Conservation (phyloP, 192 early-diverging fungal genomes). For the Thoreauomyces humboldtii region DNA sequence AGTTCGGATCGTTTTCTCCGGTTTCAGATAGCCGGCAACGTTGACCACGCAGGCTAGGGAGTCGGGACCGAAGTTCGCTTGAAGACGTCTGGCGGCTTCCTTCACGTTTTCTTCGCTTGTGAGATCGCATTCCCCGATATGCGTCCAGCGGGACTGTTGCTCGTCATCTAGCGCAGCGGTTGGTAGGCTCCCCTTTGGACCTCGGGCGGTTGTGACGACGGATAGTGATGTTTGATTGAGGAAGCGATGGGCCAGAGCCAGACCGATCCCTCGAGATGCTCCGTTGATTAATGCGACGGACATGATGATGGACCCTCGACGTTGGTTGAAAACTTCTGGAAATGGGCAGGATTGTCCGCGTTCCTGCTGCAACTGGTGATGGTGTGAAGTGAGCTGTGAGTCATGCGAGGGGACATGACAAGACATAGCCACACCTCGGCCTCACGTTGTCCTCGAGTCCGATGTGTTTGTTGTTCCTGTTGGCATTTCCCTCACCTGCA, state of each 20-base stretch:
- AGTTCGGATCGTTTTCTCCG: constrained; percentile 30
- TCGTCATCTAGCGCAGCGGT: background rate
- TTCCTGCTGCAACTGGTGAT: too few species aligned
- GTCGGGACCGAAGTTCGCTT: background rate
- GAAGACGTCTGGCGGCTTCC: background rate
- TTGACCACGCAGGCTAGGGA: constrained; percentile 6
- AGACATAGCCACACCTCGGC: too few species aligned
- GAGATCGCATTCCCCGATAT: constrained; percentile 10
- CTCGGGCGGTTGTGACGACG: constrained; percentile 20
- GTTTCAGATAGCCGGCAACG: constrained; percentile 20
- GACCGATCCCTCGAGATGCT: constrained; percentile 26
- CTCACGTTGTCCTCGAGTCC: too few species aligned
- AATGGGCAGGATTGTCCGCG: too few species aligned
- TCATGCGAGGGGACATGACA: too few species aligned
- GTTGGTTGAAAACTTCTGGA: too few species aligned
- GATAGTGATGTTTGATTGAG: background rate
- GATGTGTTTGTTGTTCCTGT: too few species aligned
- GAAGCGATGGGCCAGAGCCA: constrained; percentile 20
- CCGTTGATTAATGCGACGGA: constrained; percentile 16
- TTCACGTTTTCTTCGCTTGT: background rate
- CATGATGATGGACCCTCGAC: too few species aligned
- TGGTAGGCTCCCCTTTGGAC: background rate
- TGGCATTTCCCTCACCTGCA: too few species aligned
- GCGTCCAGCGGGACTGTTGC: background rate
- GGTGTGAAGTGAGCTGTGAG: too few species aligned